Conservation (phyloP, 2,329 filamentous ascomycete genomes). For the Neopestalotiopsis sp. region DNA sequence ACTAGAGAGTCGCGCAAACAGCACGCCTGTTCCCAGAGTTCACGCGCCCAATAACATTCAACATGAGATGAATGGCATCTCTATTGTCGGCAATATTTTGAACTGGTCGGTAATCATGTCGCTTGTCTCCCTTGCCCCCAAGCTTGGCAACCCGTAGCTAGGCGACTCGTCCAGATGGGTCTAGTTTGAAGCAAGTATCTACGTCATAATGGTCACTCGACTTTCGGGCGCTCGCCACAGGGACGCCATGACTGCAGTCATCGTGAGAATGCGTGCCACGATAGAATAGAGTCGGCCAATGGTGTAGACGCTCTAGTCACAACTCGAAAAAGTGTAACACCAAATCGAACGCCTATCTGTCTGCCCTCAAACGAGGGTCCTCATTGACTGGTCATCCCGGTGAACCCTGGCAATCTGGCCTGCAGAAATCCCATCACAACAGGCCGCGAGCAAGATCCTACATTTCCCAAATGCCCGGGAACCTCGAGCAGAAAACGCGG, state of each 20-base stretch:
- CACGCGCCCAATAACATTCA: not conserved
- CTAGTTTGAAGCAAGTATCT: too few relatives aligned
- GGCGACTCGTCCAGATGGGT: too few relatives aligned
- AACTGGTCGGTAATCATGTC: too few relatives aligned
- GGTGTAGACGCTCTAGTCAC: not conserved
- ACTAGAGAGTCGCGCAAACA: not conserved
- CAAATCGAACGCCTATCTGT: not conserved
- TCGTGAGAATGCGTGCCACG: too few relatives aligned
- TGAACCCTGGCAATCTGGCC: not conserved
- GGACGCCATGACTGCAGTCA: too few relatives aligned
- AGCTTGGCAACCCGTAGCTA: too few relatives aligned
- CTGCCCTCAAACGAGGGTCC: not conserved
- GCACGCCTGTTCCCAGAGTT: not conserved
- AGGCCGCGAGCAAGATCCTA: not conserved
- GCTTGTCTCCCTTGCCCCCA: too few relatives aligned
- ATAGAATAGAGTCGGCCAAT: not conserved
- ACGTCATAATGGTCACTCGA: too few relatives aligned
- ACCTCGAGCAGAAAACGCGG: not conserved
- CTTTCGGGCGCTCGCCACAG: too few relatives aligned
- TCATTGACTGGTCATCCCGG: not conserved
- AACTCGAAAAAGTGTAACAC: not conserved
- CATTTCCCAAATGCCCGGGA: not conserved
- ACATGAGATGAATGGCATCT: not conserved
- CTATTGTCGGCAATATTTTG: not conserved
- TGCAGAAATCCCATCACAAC: constrained; percentile 1